Evolutionary conservation across 305 asterid genomes (phyloP).

Genomic region (Stenogyne calaminthoides): DNA sequence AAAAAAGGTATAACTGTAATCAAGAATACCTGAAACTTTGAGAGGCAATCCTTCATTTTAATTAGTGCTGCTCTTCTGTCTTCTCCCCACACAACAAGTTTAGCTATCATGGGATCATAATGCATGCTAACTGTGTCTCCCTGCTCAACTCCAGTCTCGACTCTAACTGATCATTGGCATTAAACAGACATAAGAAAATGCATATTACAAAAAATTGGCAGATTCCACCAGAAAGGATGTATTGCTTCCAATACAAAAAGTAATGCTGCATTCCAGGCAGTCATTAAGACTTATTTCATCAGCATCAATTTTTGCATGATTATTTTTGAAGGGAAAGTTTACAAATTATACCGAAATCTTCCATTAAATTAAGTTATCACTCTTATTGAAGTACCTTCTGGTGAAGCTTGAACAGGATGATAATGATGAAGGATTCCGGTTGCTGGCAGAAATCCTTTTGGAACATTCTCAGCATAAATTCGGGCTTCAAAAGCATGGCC

Average conservation of each 20-base stretch:
- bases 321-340: constrained; percentile 1
- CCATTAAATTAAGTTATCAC: constrained; percentile 17
- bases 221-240: constrained; percentile 19
- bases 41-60: constrained; percentile 84
- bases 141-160: constrained; percentile 96
- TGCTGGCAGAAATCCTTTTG: constrained; percentile 96
- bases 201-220: constrained; percentile 20
- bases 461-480: constrained; percentile 97
- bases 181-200: constrained; percentile 34
- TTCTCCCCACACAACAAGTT: constrained; percentile 98
- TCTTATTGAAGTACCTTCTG: constrained; percentile 55
- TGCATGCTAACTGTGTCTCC: constrained; percentile 98
- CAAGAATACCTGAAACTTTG: constrained; percentile 79
- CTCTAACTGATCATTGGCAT: constrained; percentile 71
- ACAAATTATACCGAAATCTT: constrained; percentile 12
- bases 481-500: constrained; percentile 99
- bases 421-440: constrained; percentile 94
- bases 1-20: constrained; percentile 10
- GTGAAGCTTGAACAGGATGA: constrained; percentile 74
- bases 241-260: constrained; percentile 3
- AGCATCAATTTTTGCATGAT: constrained; percentile 24
- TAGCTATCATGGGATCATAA: constrained; percentile 99
- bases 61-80: constrained; percentile 75
- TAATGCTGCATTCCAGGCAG: constrained; percentile 4
- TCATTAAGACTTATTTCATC: constrained; percentile 22